These are phyloP conservation scores for Blumeria hordei DNA, from an alignment of 2,329 filamentous ascomycete species.

Conservation along the genomic window DNA sequence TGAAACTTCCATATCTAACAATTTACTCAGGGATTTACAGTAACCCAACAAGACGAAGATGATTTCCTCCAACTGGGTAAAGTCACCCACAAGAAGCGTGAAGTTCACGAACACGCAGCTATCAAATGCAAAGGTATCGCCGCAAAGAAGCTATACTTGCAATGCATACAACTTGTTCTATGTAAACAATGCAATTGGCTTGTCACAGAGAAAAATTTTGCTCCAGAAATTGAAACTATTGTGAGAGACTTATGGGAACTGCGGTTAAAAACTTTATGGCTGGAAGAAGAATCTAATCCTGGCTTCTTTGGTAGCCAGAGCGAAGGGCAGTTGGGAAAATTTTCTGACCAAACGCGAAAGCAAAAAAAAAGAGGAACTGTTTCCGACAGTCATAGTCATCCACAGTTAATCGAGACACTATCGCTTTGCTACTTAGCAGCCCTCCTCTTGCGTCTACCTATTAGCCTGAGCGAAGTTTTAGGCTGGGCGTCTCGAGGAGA, in stretches of 20 bases:
- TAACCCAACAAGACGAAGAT: slow-evolving; percentile 37
- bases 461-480: slow-evolving; percentile 49
- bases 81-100: slow-evolving; percentile 29
- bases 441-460: slow-evolving; percentile 49
- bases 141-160: slow-evolving; percentile 57
- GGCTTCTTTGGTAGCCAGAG: slow-evolving; percentile 16
- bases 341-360: slow-evolving; percentile 13
- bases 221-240: slow-evolving; percentile 50
- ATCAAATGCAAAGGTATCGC: slow-evolving; percentile 37
- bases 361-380: not conserved
- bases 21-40: slow-evolving; percentile 12
- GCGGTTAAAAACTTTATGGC: slow-evolving; percentile 16
- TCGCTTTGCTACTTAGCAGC: slow-evolving; percentile 59
- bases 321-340: slow-evolving; percentile 12
- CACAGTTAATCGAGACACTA: slow-evolving; percentile 50
- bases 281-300: slow-evolving; percentile 14
- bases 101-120: slow-evolving; percentile 31
- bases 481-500: slow-evolving; percentile 42
- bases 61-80: slow-evolving; percentile 38
- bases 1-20: slow-evolving; percentile 4
- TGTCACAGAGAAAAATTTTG: slow-evolving; percentile 38
- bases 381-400: slow-evolving; percentile 19
- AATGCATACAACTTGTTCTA: slow-evolving; percentile 63
- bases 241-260: slow-evolving; percentile 72
- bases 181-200: slow-evolving; percentile 61